Evolutionary conservation across 257 asterid species (phyloP), one percentile per base, ranked within the genome.

Genomic region (Paraleonurus japonicus): DNA sequence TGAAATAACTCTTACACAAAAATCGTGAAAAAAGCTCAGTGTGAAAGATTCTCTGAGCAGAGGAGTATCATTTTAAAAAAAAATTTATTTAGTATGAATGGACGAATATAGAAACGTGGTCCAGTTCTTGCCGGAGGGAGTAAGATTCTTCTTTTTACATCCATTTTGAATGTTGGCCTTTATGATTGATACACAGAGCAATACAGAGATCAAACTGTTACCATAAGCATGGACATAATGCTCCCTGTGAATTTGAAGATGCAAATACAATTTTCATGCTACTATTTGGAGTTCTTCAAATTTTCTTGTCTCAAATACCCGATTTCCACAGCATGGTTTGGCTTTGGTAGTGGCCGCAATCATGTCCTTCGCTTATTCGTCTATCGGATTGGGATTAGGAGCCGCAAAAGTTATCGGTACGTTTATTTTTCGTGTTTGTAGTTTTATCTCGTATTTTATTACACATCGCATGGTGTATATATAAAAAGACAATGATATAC

Each of bases 281-380:
- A 62, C 27, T 86, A 4, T 93, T 90, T 51, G 98, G 97, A 47
- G 26, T 74, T 8, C 27, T 87, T 27, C 94, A 90, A 74, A 69
- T 82, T 13, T 50, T 93, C 19, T 79, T 85, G 71, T 93, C 98
- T 28, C 97, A 90, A 60, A 87, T 90, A 73, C 96, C 97, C 11
- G 82, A 92, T 69, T 84, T 92, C 51, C 92, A 72, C 5, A 82
- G 82, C 79, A 93, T 85, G 81, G 74, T 63, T 47, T 89, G 96
- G 96, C 97, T 89, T n/a, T 93, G 0, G 65, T 82, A 7, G 76
- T 89, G 10, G 89, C 97, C 63, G 92, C 96, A 8, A 51, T 84
- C 80, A 90, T 89, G 97, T 93, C 98, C 28, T 85, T 93, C 75
- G 27, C 84, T 10, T 93, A 93, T 69, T 78, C 96, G 30, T 70